Conservation (phyloP, 768 basidiomycete species). For the Suillus fuscotomentosus region DNA sequence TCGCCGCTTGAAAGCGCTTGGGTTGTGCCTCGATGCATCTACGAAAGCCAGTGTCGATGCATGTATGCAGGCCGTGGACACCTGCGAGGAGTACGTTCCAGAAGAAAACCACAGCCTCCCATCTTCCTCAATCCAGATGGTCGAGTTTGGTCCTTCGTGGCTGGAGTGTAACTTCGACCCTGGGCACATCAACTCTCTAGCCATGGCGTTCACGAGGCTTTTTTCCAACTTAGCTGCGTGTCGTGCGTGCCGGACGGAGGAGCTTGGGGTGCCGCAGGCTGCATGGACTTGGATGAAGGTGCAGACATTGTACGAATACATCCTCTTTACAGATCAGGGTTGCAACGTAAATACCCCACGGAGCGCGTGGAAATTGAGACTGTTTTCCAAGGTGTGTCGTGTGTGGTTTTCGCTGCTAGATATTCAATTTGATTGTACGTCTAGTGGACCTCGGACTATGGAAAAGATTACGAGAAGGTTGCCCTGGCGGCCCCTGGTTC, state of each 20-base stretch:
- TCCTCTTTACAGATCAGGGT: not conserved
- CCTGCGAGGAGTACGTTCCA: not conserved
- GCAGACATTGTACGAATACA: conserved; percentile 1
- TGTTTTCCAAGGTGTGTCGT: not conserved
- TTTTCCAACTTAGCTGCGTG: not conserved
- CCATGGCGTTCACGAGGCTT: not conserved
- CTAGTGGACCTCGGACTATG: not conserved
- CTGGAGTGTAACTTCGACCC: not conserved
- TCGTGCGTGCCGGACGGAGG: conserved; percentile 3
- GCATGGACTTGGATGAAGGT: conserved; percentile 3
- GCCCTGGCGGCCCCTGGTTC: not conserved
- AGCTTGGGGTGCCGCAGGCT: not conserved
- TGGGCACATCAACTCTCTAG: not conserved
- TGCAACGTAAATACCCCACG: not conserved
- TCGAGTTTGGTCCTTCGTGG: conserved; percentile 4
- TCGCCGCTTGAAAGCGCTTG: not conserved
- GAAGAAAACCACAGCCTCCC: not conserved
- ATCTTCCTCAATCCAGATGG: not conserved
- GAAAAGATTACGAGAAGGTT: not conserved
- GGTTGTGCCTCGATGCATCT: not conserved
- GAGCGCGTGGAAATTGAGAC: not conserved
- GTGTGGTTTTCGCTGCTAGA: not conserved
- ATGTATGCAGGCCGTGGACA: not conserved
- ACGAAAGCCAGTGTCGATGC: not conserved
- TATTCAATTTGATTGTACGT: not conserved